phyloP scores from a whole-genome alignment of 345 rosid species.

The Triadica sebifera region DNA sequence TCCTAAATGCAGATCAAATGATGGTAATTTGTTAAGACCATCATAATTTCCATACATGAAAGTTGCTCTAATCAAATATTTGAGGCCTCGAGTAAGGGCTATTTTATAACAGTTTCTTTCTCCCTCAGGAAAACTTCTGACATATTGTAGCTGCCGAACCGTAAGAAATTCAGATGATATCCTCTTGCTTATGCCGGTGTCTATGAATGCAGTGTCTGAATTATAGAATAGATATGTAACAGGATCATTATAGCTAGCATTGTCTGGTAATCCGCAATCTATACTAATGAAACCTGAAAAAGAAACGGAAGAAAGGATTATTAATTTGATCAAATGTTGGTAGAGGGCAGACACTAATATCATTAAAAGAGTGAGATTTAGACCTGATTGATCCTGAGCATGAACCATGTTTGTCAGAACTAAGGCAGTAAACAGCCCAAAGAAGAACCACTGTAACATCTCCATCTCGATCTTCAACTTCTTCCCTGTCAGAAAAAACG shows the following conservation, averaged over 20 bases:
- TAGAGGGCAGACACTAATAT: not conserved
- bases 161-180: not conserved
- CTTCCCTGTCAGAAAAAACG: not conserved
- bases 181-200: conserved; percentile 24
- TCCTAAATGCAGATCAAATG: conserved; percentile 46
- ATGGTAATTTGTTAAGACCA: conserved; percentile 17
- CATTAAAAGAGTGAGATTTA: not conserved
- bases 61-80: conserved; percentile 43
- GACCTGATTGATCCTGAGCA: conserved; percentile 42
- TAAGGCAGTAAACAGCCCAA: not conserved
- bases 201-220: conserved; percentile 33
- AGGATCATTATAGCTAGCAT: conserved; percentile 27
- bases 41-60: conserved; percentile 61
- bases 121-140: conserved; percentile 33
- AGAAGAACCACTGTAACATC: conserved; percentile 4
- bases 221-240: conserved; percentile 31
- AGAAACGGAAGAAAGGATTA: not conserved
- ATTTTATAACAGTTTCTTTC: conserved; percentile 33
- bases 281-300: conserved; percentile 34
- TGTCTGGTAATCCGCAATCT: conserved; percentile 34
- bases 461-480: not conserved
- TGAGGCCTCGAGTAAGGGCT: conserved; percentile 2
- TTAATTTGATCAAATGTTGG: not conserved
- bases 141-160: not conserved
- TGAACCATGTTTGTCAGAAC: conserved; percentile 3